Evolutionary conservation across 345 rosid genomes (phyloP), one percentile per base, ranked within the genome.

Genomic region (Populus davidiana): DNA sequence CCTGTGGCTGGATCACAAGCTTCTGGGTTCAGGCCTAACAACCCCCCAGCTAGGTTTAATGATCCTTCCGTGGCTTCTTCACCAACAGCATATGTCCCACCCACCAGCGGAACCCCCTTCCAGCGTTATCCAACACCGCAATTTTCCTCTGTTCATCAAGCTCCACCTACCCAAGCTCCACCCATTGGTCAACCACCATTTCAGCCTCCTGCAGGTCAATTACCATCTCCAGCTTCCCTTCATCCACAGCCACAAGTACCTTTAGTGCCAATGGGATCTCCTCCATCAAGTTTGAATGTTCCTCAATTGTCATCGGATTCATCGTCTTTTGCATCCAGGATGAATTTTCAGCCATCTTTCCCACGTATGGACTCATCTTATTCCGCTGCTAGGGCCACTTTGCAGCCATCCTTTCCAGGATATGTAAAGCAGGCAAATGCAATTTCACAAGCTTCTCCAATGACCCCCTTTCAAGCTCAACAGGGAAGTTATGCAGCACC

Each of bases 211-310:
- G 68, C 81, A 59, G 87, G 88, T 83, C 97, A 88, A 80, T 73
- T 81, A 68, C 79, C 89, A 70, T 71, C 86, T 3, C 79, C 78
- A 47, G 82, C 88, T 82, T 74, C 89, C 12, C 80, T 86, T 73
- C 88, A 75, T 59, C 87, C 92, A 16, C 94, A 88, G 76, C 82
- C 92, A 76, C 89, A 84, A 25, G 71, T 79, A 75, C 83, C 88
- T 20, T 73, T 84, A 68, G 86, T 83, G 56, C 86, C 91, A 7
- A 90, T 89, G 90, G 94, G 97, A 78, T 89, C 86, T 82, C 90
- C 88, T 0, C 83, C 84, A 73, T 76, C 90, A 21, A 78, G 83
- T 71, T 67, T 73, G 63, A 86, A 52, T 80, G 64, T 77, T 75
- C 82, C 86, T 64, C 91, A 82, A 49, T 25, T 89, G 50, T 63